Evolutionary conservation across 1,139 yeast species (phyloP), one percentile per base, ranked within the genome.

Genomic region (Taphrina communis): DNA sequence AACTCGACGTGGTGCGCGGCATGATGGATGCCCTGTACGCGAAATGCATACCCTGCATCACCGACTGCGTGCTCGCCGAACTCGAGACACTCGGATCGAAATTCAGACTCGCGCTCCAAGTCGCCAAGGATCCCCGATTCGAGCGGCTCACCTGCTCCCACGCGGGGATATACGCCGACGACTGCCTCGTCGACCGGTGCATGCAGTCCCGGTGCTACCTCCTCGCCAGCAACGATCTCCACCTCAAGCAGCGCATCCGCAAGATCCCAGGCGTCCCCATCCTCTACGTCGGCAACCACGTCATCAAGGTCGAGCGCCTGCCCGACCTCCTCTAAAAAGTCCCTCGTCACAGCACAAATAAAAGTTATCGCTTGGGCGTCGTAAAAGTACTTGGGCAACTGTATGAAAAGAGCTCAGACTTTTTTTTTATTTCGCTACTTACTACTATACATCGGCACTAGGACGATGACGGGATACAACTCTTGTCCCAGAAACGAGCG

Each of bases 221-320:
- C 70, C 98, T 94, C 53, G 99, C 99, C 58, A 93, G 98, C 0
- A 94, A 94, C 78, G 99, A 94, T 87, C 97, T 97, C n/a, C 98
- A 94, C 75, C 82, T 94, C 77, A 94, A 94, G 78, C 86, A 97
- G 76, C 85, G 99, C 78, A 85, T 94, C 55, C 85, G 99, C 80
- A 94, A 94, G 79, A 92, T 94, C 17, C 99, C 98, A 0, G 99
- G 99, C 75, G 90, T 94, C 72, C 99, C 99, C 11, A 82, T 94
- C 59, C 86, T 94, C 94, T 91, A 97, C 78, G 99, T 94, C 19
- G 99, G 98, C 60, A 90, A 90, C 1, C 97, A 91, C 77, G 82
- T 92, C 1, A 94, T 93, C 78, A 97, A 90, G 53, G 88, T 94
- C 73, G 99, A 94, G 78, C 85, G 97, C 77, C 84, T 94, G 70